Percentiles rank a stretch among this genome's conserved stretches.
Conservation (phyloP, 2,329 filamentous ascomycete genomes). For the Epichloe gansuensis region DNA sequence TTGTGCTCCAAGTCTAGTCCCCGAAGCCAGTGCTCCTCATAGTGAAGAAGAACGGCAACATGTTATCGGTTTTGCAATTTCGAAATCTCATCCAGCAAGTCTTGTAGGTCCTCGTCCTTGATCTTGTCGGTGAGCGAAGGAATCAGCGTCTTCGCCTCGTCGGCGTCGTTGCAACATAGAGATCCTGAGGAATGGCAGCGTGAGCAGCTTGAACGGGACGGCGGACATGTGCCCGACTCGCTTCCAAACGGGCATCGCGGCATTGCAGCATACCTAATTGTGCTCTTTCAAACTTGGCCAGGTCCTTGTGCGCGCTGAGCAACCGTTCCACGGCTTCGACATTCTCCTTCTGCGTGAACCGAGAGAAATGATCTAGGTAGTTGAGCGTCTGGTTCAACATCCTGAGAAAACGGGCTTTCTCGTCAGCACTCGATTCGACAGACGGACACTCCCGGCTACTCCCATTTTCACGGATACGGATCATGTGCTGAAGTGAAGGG, state of each 20-base stretch:
- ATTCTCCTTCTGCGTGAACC: conserved; percentile 91
- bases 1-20: not conserved
- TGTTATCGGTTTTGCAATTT: conserved; percentile 48
- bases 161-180: conserved; percentile 80
- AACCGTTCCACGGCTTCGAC: conserved; percentile 88
- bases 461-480: no score
- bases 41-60: no score
- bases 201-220: not conserved
- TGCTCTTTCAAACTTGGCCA: conserved; percentile 87
- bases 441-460: not conserved
- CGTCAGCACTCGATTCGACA: conserved; percentile 5
- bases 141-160: conserved; percentile 94
- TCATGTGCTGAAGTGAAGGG: not conserved
- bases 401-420: conserved; percentile 23
- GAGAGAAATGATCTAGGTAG: conserved; percentile 88
- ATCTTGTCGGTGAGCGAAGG: conserved; percentile 85
- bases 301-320: conserved; percentile 63
- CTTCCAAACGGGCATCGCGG: no score
- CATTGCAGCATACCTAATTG: conserved; percentile 57
- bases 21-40: not conserved
- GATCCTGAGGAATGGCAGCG: conserved; percentile 46
- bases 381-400: conserved; percentile 80
- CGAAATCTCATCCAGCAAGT: conserved; percentile 79
- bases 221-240: no score
- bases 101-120: conserved; percentile 74